Evolutionary conservation across 2,329 filamentous ascomycete species (phyloP).

Genomic region (Ophiostoma fasciatum): DNA sequence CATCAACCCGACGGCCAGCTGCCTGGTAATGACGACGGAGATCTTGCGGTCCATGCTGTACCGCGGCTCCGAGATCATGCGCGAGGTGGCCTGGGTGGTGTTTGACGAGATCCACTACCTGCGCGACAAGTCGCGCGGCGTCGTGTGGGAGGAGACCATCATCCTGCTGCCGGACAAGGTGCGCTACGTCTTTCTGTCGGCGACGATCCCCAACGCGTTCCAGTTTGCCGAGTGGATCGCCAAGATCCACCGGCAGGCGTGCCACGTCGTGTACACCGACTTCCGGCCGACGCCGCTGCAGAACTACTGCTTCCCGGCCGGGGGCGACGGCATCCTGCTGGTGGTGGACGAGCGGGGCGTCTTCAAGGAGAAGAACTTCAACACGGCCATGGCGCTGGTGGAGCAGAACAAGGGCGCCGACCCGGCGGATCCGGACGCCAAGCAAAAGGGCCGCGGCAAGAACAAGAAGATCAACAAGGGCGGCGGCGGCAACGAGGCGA

Average conservation of each 20-base stretch:
- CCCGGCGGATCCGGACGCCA: conserved; percentile 62
- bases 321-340: conserved; percentile 82
- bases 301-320: conserved; percentile 93
- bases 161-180: conserved; percentile 97
- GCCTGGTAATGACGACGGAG: conserved; percentile 97
- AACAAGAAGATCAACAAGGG: conserved; percentile 88
- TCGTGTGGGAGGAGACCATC: conserved; percentile 99
- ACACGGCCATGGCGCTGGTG: conserved; percentile 84
- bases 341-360: conserved; percentile 94
- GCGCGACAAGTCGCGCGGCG: conserved; percentile 84
- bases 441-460: conserved; percentile 74
- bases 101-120: conserved; percentile 99
- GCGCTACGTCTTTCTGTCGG: conserved; percentile 93
- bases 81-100: conserved; percentile 94
- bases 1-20: conserved; percentile 96
- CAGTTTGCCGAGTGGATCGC: conserved; percentile 99
- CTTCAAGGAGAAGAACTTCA: conserved; percentile 95
- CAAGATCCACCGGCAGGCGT: conserved; percentile 94
- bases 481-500: conserved; percentile 49
- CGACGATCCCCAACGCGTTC: conserved; percentile 96
- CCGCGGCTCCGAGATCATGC: conserved; percentile 96
- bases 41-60: conserved; percentile 99
- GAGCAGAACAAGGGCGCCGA: conserved; percentile 79
- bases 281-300: conserved; percentile 93
- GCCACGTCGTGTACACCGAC: conserved; percentile 97